Conservation (phyloP, 140 eudicot genomes). For the Bidens hawaiensis region DNA sequence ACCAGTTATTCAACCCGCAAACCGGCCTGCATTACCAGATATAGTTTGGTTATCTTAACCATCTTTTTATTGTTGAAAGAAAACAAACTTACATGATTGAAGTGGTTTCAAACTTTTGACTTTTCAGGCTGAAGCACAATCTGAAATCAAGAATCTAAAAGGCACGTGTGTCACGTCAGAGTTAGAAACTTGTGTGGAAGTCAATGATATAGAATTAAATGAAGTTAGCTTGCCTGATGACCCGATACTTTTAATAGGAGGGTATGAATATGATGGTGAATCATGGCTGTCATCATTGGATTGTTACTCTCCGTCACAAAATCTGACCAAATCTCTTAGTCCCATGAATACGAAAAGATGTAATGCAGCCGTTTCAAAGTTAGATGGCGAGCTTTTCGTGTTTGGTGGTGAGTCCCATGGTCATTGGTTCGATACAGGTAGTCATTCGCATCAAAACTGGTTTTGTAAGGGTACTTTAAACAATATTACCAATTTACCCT, state of each 20-base stretch:
- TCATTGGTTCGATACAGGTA: slow-evolving; percentile 80
- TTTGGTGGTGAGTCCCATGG: slow-evolving; percentile 71
- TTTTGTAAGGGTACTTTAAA: not conserved
- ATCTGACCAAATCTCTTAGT: slow-evolving; percentile 35
- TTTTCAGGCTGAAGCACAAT: slow-evolving; percentile 47
- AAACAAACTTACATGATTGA: not conserved
- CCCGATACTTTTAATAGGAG: slow-evolving; percentile 55
- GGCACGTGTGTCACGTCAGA: slow-evolving; percentile 24
- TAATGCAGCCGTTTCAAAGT: slow-evolving; percentile 50
- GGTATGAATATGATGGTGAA: slow-evolving; percentile 73
- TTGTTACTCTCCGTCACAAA: slow-evolving; percentile 52
- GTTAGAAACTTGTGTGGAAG: slow-evolving; percentile 17
- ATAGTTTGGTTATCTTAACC: not conserved
- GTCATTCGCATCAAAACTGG: not conserved
- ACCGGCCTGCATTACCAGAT: not conserved
- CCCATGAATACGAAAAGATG: slow-evolving; percentile 59
- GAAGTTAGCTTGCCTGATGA: slow-evolving; percentile 29
- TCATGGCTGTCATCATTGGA: slow-evolving; percentile 58
- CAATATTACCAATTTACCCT: too few relatives aligned
- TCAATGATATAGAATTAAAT: not conserved
- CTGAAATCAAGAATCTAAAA: slow-evolving; percentile 47
- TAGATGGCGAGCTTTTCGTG: slow-evolving; percentile 57
- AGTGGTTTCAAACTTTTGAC: not conserved
- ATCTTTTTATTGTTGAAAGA: not conserved
- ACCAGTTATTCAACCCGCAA: not conserved